A percentile compares a stretch with the other conserved stretches of the same genome.
phyloP scores from a whole-genome alignment of 768 basidiomycete species.

The Lactarius hatsudake region DNA sequence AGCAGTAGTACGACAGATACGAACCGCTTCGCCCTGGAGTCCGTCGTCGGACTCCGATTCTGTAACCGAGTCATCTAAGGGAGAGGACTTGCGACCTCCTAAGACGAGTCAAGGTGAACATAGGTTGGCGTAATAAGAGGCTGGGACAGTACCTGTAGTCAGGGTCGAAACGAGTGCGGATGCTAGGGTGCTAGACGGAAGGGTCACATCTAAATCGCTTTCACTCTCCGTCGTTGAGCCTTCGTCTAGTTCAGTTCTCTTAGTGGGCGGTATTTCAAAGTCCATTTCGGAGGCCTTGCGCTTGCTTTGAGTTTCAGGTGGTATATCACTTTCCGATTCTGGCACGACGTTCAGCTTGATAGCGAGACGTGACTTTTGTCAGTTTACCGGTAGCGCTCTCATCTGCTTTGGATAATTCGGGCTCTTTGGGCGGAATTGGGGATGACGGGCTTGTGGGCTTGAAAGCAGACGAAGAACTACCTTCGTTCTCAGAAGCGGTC shows the following conservation, averaged over 20 bases:
- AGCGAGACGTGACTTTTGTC: not conserved
- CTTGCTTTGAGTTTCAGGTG: slow-evolving; percentile 5
- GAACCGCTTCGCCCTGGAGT: slow-evolving; percentile 7
- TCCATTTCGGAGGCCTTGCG: slow-evolving; percentile 19
- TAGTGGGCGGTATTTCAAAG: slow-evolving; percentile 15
- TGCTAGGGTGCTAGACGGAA: not conserved
- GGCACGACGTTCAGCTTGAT: slow-evolving; percentile 5
- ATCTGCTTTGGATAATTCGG: not conserved
- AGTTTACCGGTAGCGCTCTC: slow-evolving; percentile 23
- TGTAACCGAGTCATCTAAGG: slow-evolving; percentile 43
- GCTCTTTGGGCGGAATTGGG: not conserved
- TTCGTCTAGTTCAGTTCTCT: slow-evolving; percentile 9
- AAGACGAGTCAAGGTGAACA: not conserved
- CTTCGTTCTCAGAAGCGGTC: slow-evolving; percentile 5
- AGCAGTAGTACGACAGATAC: not conserved
- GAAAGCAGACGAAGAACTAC: slow-evolving; percentile 6
- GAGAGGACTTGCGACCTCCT: slow-evolving; percentile 10
- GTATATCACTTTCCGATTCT: slow-evolving; percentile 35
- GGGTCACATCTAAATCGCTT: slow-evolving; percentile 10
- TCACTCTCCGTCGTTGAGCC: slow-evolving; percentile 23
- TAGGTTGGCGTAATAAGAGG: not conserved
- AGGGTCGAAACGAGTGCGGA: not conserved
- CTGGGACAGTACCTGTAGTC: not conserved
- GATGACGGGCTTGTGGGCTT: not conserved
- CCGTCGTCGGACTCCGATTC: slow-evolving; percentile 45